Percentiles rank a stretch among this genome's conserved stretches.
These are phyloP conservation scores for Gyrodon lividus DNA, from an alignment of 768 basidiomycete genomes.

Conservation along the genomic window DNA sequence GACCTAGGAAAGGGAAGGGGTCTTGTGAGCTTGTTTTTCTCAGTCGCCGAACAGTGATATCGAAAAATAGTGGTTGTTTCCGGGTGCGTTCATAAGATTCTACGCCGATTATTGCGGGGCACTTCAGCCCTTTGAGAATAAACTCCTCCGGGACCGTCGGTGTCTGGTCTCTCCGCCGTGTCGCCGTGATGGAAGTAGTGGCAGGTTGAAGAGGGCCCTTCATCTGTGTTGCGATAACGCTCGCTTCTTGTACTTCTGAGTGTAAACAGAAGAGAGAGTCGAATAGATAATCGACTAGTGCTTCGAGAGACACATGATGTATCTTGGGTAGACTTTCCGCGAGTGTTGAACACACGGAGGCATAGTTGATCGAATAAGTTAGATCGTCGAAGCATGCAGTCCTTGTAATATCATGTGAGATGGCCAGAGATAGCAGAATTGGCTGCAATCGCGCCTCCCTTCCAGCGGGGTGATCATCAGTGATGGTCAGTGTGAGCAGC, in stretches of 20 bases:
- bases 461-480: slow-evolving; percentile 31
- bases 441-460: slow-evolving; percentile 42
- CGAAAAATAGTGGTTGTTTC: slow-evolving; percentile 58
- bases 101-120: slow-evolving; percentile 63
- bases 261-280: slow-evolving; percentile 37
- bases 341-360: slow-evolving; percentile 36
- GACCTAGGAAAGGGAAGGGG: slow-evolving; percentile 13
- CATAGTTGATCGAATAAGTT: slow-evolving; percentile 62
- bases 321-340: slow-evolving; percentile 21
- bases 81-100: slow-evolving; percentile 63
- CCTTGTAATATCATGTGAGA: slow-evolving; percentile 48
- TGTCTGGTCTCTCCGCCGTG: slow-evolving; percentile 21
- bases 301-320: slow-evolving; percentile 45
- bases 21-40: neutral
- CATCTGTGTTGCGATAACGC: slow-evolving; percentile 46
- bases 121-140: slow-evolving; percentile 41
- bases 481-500: slow-evolving; percentile 39
- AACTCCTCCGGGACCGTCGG: slow-evolving; percentile 21
- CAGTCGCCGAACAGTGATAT: slow-evolving; percentile 38
- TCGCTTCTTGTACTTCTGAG: slow-evolving; percentile 35
- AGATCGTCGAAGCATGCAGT: slow-evolving; percentile 57
- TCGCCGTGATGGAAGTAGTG: slow-evolving; percentile 43
- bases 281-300: slow-evolving; percentile 43
- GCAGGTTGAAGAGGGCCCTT: slow-evolving; percentile 51
- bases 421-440: slow-evolving; percentile 48